phyloP scores from a whole-genome alignment of 371 early-diverging fungal genomes.

The Mortierella sp. region DNA sequence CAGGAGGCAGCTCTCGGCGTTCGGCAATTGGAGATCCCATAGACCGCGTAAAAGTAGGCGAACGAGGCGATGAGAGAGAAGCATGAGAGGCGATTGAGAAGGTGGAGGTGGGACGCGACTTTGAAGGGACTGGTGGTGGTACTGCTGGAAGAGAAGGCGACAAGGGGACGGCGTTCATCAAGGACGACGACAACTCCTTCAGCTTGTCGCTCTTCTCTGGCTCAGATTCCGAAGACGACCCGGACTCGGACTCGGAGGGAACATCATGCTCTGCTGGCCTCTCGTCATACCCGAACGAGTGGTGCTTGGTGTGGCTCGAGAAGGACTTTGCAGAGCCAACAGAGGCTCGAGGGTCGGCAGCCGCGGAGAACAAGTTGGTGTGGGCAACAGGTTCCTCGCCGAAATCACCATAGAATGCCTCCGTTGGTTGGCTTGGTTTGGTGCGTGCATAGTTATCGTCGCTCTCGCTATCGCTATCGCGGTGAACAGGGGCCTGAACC shows the following conservation, averaged over 20 bases:
- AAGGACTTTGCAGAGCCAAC: slow-evolving; percentile 38
- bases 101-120: slow-evolving; percentile 45
- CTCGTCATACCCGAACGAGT: slow-evolving; percentile 46
- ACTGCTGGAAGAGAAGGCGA: slow-evolving; percentile 3
- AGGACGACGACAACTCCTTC: neutral
- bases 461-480: neutral
- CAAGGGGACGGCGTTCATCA: neutral
- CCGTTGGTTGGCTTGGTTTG: neutral
- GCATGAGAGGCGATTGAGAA: slow-evolving; percentile 22
- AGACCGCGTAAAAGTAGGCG: slow-evolving; percentile 18
- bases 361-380: slow-evolving; percentile 22
- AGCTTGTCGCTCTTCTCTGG: slow-evolving; percentile 13
- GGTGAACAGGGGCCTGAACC: slow-evolving; percentile 1
- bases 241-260: slow-evolving; percentile 40
- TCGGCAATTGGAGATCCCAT: slow-evolving; percentile 12
- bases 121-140: slow-evolving; percentile 38
- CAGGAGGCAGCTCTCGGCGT: slow-evolving; percentile 6
- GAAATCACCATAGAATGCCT: slow-evolving; percentile 16
- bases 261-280: slow-evolving; percentile 19
- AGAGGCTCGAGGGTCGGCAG: slow-evolving; percentile 26
- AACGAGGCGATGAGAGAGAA: slow-evolving; percentile 13
- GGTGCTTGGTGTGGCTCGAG: slow-evolving; percentile 47
- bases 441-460: neutral
- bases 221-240: slow-evolving; percentile 34
- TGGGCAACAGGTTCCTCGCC: slow-evolving; percentile 14